A percentile compares a stretch with the other conserved stretches of the same genome.
These are phyloP conservation scores for Hypoxylon crocopeplum DNA, from an alignment of 495 filamentous ascomycete genomes.

Conservation along the genomic window DNA sequence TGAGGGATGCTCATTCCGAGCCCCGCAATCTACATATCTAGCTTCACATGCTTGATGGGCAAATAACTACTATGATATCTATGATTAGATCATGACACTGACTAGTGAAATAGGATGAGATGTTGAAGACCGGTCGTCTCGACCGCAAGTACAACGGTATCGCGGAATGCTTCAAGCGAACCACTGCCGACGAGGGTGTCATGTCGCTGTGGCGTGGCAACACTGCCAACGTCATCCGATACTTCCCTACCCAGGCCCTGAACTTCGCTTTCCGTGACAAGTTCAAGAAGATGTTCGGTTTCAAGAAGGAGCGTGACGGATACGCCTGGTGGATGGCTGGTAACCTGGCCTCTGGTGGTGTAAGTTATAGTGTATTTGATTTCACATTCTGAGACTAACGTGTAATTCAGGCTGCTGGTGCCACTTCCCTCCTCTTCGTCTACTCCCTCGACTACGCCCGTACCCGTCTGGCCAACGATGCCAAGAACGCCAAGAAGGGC, in stretches of 20 bases:
- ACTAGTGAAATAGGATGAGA: constrained; percentile 82
- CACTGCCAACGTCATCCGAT: constrained; percentile 99
- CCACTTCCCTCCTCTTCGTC: constrained; percentile 99
- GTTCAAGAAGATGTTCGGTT: constrained; percentile 99
- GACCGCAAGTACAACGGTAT: constrained; percentile 97
- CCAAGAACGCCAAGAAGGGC: constrained; percentile 93
- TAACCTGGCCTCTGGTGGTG: constrained; percentile 99
- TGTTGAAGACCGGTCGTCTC: constrained; percentile 97
- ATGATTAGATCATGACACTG: constrained; percentile 6
- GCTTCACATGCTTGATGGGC: constrained; percentile 7
- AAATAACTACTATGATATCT: not conserved
- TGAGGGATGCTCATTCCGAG: not conserved
- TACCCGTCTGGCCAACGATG: constrained; percentile 99
- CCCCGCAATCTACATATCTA: constrained; percentile 17
- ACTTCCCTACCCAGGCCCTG: constrained; percentile 99
- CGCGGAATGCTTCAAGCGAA: constrained; percentile 91
- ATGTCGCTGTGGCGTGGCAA: constrained; percentile 98
- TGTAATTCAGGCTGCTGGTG: constrained; percentile 81
- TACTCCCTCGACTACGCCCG: constrained; percentile 99
- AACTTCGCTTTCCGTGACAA: constrained; percentile 99
- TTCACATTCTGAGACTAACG: constrained; percentile 10
- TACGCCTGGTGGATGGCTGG: constrained; percentile 99
- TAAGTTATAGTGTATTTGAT: constrained; percentile 57
- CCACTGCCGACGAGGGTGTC: constrained; percentile 78
- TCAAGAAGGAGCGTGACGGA: constrained; percentile 99